These are phyloP conservation scores for Saccharomyces paradoxus DNA, from an alignment of 805 yeast species.

Conservation along the genomic window DNA sequence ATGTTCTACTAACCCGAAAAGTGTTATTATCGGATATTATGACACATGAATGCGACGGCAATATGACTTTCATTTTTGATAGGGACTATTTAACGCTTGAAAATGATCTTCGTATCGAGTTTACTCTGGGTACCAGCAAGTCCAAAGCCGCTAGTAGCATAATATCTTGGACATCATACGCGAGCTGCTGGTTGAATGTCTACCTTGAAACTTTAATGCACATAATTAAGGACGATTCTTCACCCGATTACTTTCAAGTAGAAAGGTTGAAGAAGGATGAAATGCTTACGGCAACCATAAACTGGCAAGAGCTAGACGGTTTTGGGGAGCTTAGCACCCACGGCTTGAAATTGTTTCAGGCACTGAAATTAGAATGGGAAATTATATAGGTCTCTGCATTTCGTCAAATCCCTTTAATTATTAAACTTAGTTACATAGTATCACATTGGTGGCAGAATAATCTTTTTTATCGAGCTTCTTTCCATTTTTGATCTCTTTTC, in stretches of 20 bases:
- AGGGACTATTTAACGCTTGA: conserved; percentile 1
- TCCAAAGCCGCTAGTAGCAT: conserved; percentile 13
- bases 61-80: conserved; percentile 8
- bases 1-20: conserved; percentile 10
- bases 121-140: background rate
- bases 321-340: conserved; percentile 48
- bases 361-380: conserved; percentile 33
- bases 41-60: background rate
- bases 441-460: background rate
- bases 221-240: conserved; percentile 9
- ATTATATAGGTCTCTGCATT: background rate
- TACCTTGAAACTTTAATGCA: conserved; percentile 34
- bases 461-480: background rate
- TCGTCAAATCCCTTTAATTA: background rate
- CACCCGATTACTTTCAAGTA: conserved; percentile 6
- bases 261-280: conserved; percentile 12
- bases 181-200: conserved; percentile 38
- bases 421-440: background rate
- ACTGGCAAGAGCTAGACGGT: conserved; percentile 60
- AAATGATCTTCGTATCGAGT: background rate
- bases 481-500: background rate
- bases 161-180: conserved; percentile 13
- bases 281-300: conserved; percentile 8
- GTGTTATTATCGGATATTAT: background rate
- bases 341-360: conserved; percentile 48